Conservation (phyloP, 2,329 filamentous ascomycete species). For the Xylaria sp. region DNA sequence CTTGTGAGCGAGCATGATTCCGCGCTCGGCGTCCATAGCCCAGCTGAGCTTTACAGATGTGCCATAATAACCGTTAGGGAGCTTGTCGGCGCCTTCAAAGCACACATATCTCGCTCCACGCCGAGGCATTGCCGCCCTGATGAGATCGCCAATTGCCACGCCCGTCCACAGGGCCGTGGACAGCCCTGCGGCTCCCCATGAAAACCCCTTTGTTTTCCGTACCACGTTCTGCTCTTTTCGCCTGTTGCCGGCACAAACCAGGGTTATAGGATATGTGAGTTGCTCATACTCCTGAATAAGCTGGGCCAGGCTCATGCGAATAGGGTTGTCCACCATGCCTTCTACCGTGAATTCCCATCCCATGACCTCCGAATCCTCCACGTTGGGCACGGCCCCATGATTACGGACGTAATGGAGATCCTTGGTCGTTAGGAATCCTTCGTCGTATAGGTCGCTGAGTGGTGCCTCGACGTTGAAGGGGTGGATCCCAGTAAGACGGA, state of each 20-base stretch:
- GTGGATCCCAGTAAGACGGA: constrained; percentile 87
- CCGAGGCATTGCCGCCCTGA: constrained; percentile 74
- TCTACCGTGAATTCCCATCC: constrained; percentile 87
- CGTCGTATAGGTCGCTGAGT: constrained; percentile 78
- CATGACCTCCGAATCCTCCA: constrained; percentile 76
- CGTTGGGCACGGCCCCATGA: constrained; percentile 83
- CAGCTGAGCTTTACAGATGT: constrained; percentile 90
- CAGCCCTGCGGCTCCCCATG: constrained; percentile 88
- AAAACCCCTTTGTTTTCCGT: constrained; percentile 92
- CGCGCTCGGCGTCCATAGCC: constrained; percentile 84
- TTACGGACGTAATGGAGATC: constrained; percentile 94
- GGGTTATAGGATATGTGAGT: constrained; percentile 84
- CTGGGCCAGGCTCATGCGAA: constrained; percentile 77
- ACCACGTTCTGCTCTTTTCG: constrained; percentile 94
- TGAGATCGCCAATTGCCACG: constrained; percentile 76
- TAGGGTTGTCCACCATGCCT: constrained; percentile 82
- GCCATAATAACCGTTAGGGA: constrained; percentile 90
- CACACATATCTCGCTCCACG: constrained; percentile 83
- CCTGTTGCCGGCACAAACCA: constrained; percentile 92
- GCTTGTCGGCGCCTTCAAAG: constrained; percentile 89
- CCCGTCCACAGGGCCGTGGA: constrained; percentile 92
- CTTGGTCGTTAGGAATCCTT: constrained; percentile 86
- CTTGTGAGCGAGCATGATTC: constrained; percentile 86
- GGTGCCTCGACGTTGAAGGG: constrained; percentile 93
- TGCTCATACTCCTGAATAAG: constrained; percentile 81